Evolutionary conservation across 208 protist species (phyloP).

Genomic region (Sergeia podlipaevii): DNA sequence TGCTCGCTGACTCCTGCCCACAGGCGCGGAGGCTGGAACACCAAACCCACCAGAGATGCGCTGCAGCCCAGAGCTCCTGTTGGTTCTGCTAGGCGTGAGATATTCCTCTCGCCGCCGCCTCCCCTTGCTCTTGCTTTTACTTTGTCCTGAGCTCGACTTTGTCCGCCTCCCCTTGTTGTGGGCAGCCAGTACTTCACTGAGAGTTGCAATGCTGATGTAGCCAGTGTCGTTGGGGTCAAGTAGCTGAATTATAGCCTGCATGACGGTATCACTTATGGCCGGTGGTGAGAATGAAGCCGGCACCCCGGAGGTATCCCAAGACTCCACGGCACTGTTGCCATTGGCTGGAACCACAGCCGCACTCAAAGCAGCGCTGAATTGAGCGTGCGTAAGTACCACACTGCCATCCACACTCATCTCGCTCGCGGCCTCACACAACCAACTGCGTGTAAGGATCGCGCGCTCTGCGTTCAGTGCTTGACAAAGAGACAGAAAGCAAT

Average conservation of each 20-base stretch:
- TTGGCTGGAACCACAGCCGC: not conserved
- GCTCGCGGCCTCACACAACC: slow-evolving; percentile 12
- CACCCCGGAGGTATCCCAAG: not conserved
- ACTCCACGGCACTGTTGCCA: not conserved
- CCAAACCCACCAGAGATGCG: no score
- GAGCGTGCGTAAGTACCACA: slow-evolving; percentile 24
- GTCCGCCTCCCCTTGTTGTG: no score
- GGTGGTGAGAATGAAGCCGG: slow-evolving; percentile 3
- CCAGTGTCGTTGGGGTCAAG: slow-evolving; percentile 44
- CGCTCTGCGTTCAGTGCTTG: slow-evolving; percentile 26
- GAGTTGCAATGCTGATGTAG: slow-evolving; percentile 9
- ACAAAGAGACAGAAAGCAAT: slow-evolving; percentile 54
- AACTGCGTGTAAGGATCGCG: slow-evolving; percentile 22
- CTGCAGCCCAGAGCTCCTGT: no score
- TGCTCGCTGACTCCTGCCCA: no score
- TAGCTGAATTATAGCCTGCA: slow-evolving; percentile 54
- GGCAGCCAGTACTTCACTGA: slow-evolving; percentile 15
- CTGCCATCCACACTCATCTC: slow-evolving; percentile 23
- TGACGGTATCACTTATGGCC: slow-evolving; percentile 38
- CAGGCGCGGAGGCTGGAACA: no score
- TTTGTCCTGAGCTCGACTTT: no score
- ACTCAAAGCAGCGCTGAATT: slow-evolving; percentile 13
- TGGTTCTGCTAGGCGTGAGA: no score
- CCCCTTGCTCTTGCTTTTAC: no score
- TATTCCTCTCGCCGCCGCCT: no score